A percentile compares a stretch with the other conserved stretches of the same genome.
These are phyloP conservation scores for Colletotrichum kahawae DNA, from an alignment of 2,329 filamentous ascomycete species.

Conservation along the genomic window DNA sequence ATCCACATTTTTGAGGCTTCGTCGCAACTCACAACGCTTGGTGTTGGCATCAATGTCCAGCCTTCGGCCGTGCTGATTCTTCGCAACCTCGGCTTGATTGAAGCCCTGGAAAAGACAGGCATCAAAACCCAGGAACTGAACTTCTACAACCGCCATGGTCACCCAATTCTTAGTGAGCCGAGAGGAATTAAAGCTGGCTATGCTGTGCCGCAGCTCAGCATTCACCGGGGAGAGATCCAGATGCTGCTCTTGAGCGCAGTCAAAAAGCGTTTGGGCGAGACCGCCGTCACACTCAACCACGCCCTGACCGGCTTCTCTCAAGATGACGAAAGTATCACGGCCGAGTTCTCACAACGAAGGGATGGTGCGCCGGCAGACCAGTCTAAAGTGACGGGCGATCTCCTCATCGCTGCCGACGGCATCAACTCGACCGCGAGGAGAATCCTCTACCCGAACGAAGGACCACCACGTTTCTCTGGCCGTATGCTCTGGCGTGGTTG, in stretches of 20 bases:
- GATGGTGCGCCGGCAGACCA: not conserved
- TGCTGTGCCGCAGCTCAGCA: not conserved
- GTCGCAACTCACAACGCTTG: slow-evolving; percentile 9
- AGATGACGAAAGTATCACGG: not conserved
- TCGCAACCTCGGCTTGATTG: slow-evolving; percentile 1
- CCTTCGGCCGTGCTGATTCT: slow-evolving; percentile 8
- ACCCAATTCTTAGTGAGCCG: slow-evolving; percentile 3
- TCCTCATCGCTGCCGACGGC: slow-evolving; percentile 11
- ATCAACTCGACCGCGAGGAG: slow-evolving; percentile 11
- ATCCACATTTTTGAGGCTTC: slow-evolving; percentile 9
- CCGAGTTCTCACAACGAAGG: not conserved
- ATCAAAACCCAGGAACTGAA: slow-evolving; percentile 9
- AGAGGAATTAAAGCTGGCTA: not conserved
- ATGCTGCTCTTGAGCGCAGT: slow-evolving; percentile 11
- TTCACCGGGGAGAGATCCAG: slow-evolving; percentile 4
- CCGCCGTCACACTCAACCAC: not conserved
- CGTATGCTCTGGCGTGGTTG: slow-evolving; percentile 14
- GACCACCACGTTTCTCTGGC: slow-evolving; percentile 2
- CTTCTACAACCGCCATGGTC: slow-evolving; percentile 10
- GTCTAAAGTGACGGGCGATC: not conserved
- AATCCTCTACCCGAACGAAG: slow-evolving; percentile 1
- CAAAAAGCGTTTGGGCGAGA: not conserved
- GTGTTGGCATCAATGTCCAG: slow-evolving; percentile 7
- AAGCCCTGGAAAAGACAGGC: slow-evolving; percentile 5
- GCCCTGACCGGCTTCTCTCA: slow-evolving; percentile 4